Base-by-base conservation (phyloP, 2,329 filamentous ascomycete species). In the Aureobasidium sp. region DNA sequence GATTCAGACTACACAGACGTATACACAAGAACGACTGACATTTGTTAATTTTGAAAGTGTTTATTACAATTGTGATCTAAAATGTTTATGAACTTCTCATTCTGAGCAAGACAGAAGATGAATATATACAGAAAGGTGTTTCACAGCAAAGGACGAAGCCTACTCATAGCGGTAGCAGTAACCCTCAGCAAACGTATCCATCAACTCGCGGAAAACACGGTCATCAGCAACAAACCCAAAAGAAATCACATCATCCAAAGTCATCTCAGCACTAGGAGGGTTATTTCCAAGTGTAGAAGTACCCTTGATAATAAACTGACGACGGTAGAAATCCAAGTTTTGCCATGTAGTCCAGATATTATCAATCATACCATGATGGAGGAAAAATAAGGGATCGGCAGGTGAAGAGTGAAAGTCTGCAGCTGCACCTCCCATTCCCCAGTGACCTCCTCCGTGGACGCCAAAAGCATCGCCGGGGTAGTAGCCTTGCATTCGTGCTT, bases 301-400 rank as follows among this genome's bases (percentile, higher is more conserved):
- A 2, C 81, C 83, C 4, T 71, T 74, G 64, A 86, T 78, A 31
- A 73, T 75, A 58, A 78, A 73, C 62, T 74, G 74, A 18, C 83
- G 75, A 16, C 74, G 73, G 55, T 72, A 69, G 43, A 78, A 71
- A 65, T 85, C 78, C 54, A 79, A 72, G 66, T 81, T 82, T 70
- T 87, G 84, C 84, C 84, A 87, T 16, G 81, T 83, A 74, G 79
- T 81, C 74, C 78, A 87, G 6, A 80, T 68, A 0, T 81, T 76
- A 68, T 84, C 83, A 33, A 86, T 79, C 78, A 81, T 81, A 16
- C 74, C 74, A 16, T 66, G 40, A 68, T 86, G 84, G 38, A 84
- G 74, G 72, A 78, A 86, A 75, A 86, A 86, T 6, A 77, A 69
- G 4, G 83, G 83, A 56, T 86, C 83, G 9, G 75, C 78, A 1